phyloP scores from a whole-genome alignment of 2,329 filamentous ascomycete genomes.

The Colletotrichum eleusines region DNA sequence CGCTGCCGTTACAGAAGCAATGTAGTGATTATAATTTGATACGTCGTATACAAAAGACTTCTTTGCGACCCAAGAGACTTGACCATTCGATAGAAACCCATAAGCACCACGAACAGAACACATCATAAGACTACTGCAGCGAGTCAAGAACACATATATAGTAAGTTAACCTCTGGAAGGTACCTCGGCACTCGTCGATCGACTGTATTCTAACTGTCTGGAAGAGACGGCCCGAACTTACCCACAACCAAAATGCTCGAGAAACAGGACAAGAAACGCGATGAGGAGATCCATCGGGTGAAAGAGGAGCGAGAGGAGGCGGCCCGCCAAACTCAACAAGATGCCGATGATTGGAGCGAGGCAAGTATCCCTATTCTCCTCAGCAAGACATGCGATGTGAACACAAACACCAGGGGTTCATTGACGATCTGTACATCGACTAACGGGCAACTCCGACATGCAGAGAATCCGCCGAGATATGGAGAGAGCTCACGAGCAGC shows the following conservation, averaged over 20 bases:
- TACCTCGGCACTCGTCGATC: accelerated
- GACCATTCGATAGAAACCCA: background rate
- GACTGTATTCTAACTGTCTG: background rate
- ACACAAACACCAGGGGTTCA: no score
- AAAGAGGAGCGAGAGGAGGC: background rate
- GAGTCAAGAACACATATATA: no score
- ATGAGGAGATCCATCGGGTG: background rate
- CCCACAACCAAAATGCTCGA: background rate
- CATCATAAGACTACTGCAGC: background rate
- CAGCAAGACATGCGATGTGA: background rate
- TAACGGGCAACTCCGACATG: no score
- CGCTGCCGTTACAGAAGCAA: no score
- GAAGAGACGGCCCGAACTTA: background rate
- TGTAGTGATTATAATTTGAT: background rate
- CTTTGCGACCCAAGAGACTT: background rate
- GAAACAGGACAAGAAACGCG: background rate
- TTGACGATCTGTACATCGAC: background rate
- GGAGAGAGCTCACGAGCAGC: background rate
- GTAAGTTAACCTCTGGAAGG: no score
- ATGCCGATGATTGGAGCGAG: background rate
- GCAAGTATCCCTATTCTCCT: background rate
- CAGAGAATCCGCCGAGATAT: background rate
- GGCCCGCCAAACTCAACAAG: background rate
- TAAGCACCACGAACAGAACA: background rate
- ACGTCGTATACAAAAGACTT: background rate